A percentile compares a stretch with the other conserved stretches of the same genome.
Evolutionary conservation across 805 yeast genomes (phyloP).

Genomic region (Saccharomycopsis vini): DNA sequence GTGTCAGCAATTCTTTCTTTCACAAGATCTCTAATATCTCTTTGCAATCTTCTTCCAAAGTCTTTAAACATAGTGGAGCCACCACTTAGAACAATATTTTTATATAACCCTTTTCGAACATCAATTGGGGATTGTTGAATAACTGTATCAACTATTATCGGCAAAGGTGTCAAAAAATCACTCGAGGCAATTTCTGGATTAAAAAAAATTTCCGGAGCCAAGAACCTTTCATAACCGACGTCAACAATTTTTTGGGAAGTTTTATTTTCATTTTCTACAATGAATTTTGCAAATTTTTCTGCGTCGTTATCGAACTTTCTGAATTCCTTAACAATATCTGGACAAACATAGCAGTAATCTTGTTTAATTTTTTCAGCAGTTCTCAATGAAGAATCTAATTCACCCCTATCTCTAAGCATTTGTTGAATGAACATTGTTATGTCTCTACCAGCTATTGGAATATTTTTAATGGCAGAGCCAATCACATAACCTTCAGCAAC

Average conservation of each 20-base stretch:
- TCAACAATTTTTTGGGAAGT: slow-evolving; percentile 66
- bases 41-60: slow-evolving; percentile 93
- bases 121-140: slow-evolving; percentile 95
- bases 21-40: slow-evolving; percentile 82
- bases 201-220: slow-evolving; percentile 99
- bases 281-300: slow-evolving; percentile 85
- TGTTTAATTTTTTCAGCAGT: slow-evolving; percentile 97
- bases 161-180: slow-evolving; percentile 92
- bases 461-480: slow-evolving; percentile 93
- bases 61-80: slow-evolving; percentile 99
- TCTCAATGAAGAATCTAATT: slow-evolving; percentile 82
- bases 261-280: slow-evolving; percentile 68
- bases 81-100: slow-evolving; percentile 91
- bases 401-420: slow-evolving; percentile 93
- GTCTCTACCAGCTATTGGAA: slow-evolving; percentile 98
- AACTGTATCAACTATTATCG: slow-evolving; percentile 91
- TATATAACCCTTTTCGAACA: slow-evolving; percentile 93
- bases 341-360: slow-evolving; percentile 94
- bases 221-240: slow-evolving; percentile 93
- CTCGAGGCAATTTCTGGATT: slow-evolving; percentile 95
- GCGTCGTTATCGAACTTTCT: slow-evolving; percentile 90
- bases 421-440: slow-evolving; percentile 91
- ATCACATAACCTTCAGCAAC: slow-evolving; percentile 99
- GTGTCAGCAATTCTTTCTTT: slow-evolving; percentile 79
- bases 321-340: slow-evolving; percentile 95